Evolutionary conservation across 306 rosid genomes (phyloP), one percentile per base, ranked within the genome.

Genomic region (Potentilla sterilis): DNA sequence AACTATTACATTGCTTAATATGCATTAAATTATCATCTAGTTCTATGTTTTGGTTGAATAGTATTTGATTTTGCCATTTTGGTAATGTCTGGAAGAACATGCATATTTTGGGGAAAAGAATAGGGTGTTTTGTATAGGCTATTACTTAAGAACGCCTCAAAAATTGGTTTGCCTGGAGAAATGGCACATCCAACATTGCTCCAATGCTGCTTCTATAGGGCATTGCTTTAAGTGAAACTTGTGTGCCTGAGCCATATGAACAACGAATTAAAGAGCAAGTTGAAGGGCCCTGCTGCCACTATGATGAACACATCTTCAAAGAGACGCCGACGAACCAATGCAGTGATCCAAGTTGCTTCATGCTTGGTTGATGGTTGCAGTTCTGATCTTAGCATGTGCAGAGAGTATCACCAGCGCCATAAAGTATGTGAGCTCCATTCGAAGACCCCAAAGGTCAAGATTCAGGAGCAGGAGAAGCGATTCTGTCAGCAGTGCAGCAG

Each of bases 401-500:
- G 97, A 73, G 98, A 93, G 78, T 93, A 93, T 72, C 93, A 93
- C 68, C 80, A 89, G 38, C 92, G 96, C 8, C 98, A 93, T 37
- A 86, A 91, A 77, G 97, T 91, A 16, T 93, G 98, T 18, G 98
- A 93, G 66, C 80, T 76, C 77, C 98, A 93, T 65, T 91, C 97
- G 15, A 93, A 93, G 80, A 88, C 96, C 48, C 88, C 97, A 5
- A 84, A 81, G 75, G 98, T 93, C 73, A 69, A 83, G 21, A 88
- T 93, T 48, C 81, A 77, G 57, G 97, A 91, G 9, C 89, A 83
- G 68, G 92, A 93, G 57, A 93, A 88, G 77, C 79, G 98, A 35
- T 93, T 93, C 86, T 93, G 98, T 85, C 98, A 93, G 86, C 98
- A 93, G 84, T 91, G 98, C 85, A 91, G 97, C 93, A 89, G 98